These are phyloP conservation scores for Linaria vulgaris DNA, from an alignment of 257 asterid species.

Conservation along the genomic window DNA sequence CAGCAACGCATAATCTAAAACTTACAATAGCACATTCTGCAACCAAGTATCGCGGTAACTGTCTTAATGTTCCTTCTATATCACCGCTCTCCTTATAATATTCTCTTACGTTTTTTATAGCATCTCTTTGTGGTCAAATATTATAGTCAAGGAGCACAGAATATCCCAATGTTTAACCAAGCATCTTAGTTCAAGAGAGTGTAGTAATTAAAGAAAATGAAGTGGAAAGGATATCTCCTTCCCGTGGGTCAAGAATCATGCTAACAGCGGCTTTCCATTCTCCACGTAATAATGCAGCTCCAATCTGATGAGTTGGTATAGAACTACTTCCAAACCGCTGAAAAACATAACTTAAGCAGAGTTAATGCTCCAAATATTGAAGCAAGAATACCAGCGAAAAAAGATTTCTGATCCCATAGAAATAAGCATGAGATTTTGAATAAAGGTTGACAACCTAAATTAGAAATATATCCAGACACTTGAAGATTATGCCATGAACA, in stretches of 20 bases:
- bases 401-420: constrained; percentile 6
- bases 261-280: constrained; percentile 86
- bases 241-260: constrained; percentile 93
- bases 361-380: constrained; percentile 6
- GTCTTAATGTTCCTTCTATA: constrained; percentile 79
- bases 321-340: constrained; percentile 99
- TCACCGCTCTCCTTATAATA: constrained; percentile 81
- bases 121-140: constrained; percentile 67
- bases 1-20: constrained; percentile 19
- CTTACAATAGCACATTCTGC: constrained; percentile 94
- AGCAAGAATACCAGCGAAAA: neutral
- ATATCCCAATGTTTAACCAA: constrained; percentile 7
- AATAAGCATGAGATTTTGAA: constrained; percentile 13
- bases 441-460: too few relatives aligned
- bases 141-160: constrained; percentile 49
- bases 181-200: constrained; percentile 22
- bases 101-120: constrained; percentile 58
- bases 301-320: constrained; percentile 84
- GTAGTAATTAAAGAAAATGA: constrained; percentile 15
- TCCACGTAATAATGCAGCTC: constrained; percentile 87
- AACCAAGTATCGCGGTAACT: constrained; percentile 80
- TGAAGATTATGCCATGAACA: neutral
- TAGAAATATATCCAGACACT: too few relatives aligned
- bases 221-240: constrained; percentile 88
- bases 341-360: constrained; percentile 25